Conservation (phyloP, 805 yeast genomes). For the Priceomyces medius region DNA sequence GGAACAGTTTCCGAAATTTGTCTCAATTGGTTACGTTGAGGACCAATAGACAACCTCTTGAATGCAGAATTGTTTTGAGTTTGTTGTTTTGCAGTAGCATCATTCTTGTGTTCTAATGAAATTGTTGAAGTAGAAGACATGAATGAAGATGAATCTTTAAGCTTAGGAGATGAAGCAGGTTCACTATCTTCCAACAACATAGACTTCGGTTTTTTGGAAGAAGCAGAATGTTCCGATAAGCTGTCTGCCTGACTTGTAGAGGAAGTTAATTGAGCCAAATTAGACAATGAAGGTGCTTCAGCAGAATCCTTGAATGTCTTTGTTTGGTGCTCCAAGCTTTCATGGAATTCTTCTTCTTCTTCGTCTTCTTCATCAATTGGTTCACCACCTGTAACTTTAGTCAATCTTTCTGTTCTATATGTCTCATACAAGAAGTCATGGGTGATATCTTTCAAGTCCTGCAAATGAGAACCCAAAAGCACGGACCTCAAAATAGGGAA, state of each 20-base stretch:
- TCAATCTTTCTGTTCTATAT: conserved; percentile 74
- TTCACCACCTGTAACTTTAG: conserved; percentile 51
- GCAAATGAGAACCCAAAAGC: conserved; percentile 77
- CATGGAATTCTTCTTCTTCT: conserved; percentile 28
- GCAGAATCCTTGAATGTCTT: conserved; percentile 7
- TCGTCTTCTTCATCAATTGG: conserved; percentile 18
- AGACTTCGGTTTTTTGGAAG: conserved; percentile 26
- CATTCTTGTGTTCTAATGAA: conserved; percentile 20
- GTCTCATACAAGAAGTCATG: conserved; percentile 75
- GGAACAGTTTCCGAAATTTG: conserved; percentile 83
- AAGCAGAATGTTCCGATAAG: conserved; percentile 20
- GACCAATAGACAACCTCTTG: conserved; percentile 45
- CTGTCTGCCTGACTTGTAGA: conserved; percentile 19
- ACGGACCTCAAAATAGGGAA: conserved; percentile 64
- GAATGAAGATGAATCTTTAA: conserved; percentile 27
- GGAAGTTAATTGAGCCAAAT: conserved; percentile 52
- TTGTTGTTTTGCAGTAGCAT: conserved; percentile 17
- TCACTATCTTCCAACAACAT: conserved; percentile 33
- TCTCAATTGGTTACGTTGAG: conserved; percentile 62
- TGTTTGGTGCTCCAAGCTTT: conserved; percentile 21
- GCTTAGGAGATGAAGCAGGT: conserved; percentile 23
- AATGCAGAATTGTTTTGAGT: conserved; percentile 31
- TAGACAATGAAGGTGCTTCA: conserved; percentile 56
- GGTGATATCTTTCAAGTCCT: conserved; percentile 77
- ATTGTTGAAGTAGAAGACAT: conserved; percentile 30